Conservation (phyloP, 1,139 yeast genomes). For the Scheffersomyces stambukii region DNA sequence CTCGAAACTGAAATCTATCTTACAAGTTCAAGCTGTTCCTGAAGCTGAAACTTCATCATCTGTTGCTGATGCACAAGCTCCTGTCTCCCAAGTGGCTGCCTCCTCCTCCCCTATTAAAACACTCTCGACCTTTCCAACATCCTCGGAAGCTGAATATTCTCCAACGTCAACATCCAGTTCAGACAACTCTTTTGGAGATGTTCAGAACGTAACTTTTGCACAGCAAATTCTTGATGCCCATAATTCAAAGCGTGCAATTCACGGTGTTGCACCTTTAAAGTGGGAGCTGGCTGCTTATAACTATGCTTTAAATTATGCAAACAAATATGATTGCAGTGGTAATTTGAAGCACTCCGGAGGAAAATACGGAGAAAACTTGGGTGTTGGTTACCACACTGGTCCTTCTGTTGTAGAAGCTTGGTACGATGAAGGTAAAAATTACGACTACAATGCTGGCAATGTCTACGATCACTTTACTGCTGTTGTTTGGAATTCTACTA, state of each 20-base stretch:
- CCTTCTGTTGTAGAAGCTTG: constrained; percentile 68
- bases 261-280: constrained; percentile 52
- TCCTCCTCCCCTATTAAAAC: constrained; percentile 1
- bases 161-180: constrained; percentile 5
- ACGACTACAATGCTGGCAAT: constrained; percentile 43
- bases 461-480: constrained; percentile 77
- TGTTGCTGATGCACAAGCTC: constrained; percentile 4
- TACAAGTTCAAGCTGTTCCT: no score
- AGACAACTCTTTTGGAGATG: constrained; percentile 8
- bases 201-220: constrained; percentile 9
- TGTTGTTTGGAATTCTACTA: constrained; percentile 72
- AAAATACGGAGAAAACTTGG: constrained; percentile 82
- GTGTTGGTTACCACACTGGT: constrained; percentile 61
- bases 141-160: constrained; percentile 4
- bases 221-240: constrained; percentile 49
- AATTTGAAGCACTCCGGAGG: constrained; percentile 73
- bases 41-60: constrained; percentile 11
- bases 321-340: constrained; percentile 66
- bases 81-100: constrained; percentile 4
- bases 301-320: constrained; percentile 70
- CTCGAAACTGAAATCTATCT: no score
- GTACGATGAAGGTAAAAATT: constrained; percentile 66
- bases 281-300: constrained; percentile 65
- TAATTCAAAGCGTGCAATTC: constrained; percentile 65
- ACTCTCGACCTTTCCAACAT: constrained; percentile 5